Percentiles rank a stretch among this genome's conserved stretches.
These are phyloP conservation scores for Globisporangium yorkense DNA, from an alignment of 352 stramenopile species.

Conservation along the genomic window DNA sequence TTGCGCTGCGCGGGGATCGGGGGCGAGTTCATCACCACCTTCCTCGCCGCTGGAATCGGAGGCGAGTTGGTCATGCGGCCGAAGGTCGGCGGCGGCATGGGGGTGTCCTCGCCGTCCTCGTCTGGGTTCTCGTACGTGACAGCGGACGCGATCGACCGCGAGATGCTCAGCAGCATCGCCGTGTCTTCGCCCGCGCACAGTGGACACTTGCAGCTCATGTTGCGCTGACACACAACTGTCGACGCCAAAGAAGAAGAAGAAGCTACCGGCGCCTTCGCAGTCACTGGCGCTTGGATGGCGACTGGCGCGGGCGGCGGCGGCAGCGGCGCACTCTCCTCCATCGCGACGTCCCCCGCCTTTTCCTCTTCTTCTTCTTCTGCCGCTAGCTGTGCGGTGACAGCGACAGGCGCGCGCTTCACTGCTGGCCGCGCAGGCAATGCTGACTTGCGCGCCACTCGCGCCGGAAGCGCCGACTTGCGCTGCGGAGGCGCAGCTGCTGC, in stretches of 20 bases:
- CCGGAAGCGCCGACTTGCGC: slow-evolving; percentile 2
- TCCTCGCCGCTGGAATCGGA: slow-evolving; percentile 16
- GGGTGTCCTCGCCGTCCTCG: slow-evolving; percentile 13
- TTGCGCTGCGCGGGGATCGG: slow-evolving; percentile 17
- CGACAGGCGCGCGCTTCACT: slow-evolving; percentile 1
- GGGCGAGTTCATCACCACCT: slow-evolving; percentile 19
- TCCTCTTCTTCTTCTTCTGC: background rate
- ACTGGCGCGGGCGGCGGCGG: background rate
- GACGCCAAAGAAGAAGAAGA: background rate
- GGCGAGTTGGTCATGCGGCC: slow-evolving; percentile 35
- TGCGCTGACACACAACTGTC: slow-evolving; percentile 47
- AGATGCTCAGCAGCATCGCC: slow-evolving; percentile 66
- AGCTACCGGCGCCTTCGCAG: background rate
- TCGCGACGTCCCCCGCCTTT: background rate
- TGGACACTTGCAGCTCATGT: slow-evolving; percentile 81
- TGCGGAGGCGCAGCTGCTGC: slow-evolving; percentile 5
- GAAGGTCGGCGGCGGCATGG: slow-evolving; percentile 16
- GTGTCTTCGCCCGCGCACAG: slow-evolving; percentile 81
- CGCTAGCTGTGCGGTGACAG: slow-evolving; percentile 2
- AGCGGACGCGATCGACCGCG: slow-evolving; percentile 76
- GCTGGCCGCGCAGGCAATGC: background rate
- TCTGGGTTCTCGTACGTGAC: slow-evolving; percentile 52
- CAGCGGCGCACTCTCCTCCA: background rate
- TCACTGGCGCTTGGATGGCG: background rate
- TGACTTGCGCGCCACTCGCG: background rate